Base-by-base conservation (phyloP, 352 stramenopile species). In the Phytophthora capsici region DNA sequence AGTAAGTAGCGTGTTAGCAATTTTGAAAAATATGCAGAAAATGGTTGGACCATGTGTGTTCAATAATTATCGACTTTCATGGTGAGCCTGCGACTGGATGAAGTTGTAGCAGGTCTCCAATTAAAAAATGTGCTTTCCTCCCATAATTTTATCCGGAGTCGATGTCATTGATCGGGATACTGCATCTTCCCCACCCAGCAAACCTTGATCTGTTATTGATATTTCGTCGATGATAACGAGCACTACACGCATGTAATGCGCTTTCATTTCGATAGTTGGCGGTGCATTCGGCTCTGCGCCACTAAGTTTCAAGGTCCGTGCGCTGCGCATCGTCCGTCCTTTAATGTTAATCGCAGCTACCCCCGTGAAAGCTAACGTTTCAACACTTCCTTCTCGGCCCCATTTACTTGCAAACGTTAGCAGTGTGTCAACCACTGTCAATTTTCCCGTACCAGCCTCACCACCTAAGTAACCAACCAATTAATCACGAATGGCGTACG, bases 191-290 rank as follows among this genome's bases (percentile, higher is more conserved):
- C 52, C 46, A 9, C 72, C 64, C 0, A 77, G 44, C 0, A 80
- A 20, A 4, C n/a, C 48, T 19, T 78, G 69, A 10, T 72, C 32
- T 0, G 53, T 71, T 28, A 78, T 78, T 0, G 43, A 71, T 12
- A 75, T 69, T 19, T 80, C 49, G 17, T 75, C 68, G 4, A 68
- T 37, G 17, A 77, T 67, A 0, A 73, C 59, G 0, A 80, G 36
- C 0, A 56, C 17, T 0, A 77, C 72, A 20, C 9, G 20, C 9
- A 13, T 34, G 36, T 71, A 77, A 0, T 6, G 17, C 1, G 16
- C 0, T 20, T 57, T 68, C 58, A 79, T 79, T 0, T 66, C 55
- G 0, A 10, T 19, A 0, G 51, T 63, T 14, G 63, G 69, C 5
- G 38, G 8, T 10, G 37, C 12, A 3, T 56, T 60, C 4, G 59